A percentile compares a stretch with the other conserved stretches of the same genome.
These are phyloP conservation scores for Eucalyptus cladocalyx DNA, from an alignment of 345 rosid species.

Conservation along the genomic window DNA sequence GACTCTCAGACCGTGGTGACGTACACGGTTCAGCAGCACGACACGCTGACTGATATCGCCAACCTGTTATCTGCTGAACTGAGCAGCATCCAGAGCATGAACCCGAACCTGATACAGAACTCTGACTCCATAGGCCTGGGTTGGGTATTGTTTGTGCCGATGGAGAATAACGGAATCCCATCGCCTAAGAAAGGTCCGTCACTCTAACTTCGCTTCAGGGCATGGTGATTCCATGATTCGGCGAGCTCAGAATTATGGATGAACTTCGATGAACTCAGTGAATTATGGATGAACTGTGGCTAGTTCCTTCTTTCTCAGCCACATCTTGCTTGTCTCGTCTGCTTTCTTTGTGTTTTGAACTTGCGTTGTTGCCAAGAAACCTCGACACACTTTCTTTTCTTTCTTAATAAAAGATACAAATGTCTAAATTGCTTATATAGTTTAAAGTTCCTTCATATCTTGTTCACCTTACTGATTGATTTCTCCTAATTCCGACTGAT, in stretches of 20 bases:
- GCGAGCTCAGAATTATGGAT: neutral
- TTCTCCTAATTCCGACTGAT: neutral
- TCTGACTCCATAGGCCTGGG: slow-evolving; percentile 3
- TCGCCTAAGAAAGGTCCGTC: neutral
- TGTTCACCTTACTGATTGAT: neutral
- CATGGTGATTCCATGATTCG: neutral
- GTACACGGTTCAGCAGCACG: slow-evolving; percentile 46
- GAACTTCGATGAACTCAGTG: neutral
- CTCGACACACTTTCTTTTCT: neutral
- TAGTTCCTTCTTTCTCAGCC: neutral
- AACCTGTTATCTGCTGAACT: slow-evolving; percentile 12
- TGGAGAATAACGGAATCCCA: slow-evolving; percentile 9
- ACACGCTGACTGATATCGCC: slow-evolving; percentile 21
- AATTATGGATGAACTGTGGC: neutral
- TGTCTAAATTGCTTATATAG: neutral
- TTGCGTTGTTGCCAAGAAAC: neutral
- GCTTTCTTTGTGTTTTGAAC: neutral
- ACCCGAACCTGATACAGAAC: slow-evolving; percentile 1
- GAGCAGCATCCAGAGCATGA: slow-evolving; percentile 14
- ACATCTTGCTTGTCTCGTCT: neutral
- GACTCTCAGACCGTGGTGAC: slow-evolving; percentile 28
- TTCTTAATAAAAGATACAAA: neutral
- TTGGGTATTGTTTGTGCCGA: slow-evolving; percentile 42
- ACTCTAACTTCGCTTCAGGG: neutral
- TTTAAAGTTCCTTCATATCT: neutral